Conservation (phyloP, 192 early-diverging fungal species). For the Gamsiella multidivaricata region DNA sequence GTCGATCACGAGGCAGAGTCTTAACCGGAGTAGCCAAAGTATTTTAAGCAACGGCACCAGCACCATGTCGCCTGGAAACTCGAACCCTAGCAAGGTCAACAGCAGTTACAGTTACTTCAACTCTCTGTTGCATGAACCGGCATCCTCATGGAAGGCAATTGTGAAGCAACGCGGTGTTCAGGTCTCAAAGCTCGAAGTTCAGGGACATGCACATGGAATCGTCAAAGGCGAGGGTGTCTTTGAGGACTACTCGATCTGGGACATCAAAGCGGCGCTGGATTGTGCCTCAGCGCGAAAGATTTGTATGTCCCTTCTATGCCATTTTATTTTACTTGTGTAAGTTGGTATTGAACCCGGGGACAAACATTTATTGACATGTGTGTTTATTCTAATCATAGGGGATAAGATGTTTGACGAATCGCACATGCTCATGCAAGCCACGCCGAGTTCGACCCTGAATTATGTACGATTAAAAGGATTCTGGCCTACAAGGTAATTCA, state of each 20-base stretch:
- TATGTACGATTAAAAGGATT: conserved; percentile 58
- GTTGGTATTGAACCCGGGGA: neutral
- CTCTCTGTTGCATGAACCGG: conserved; percentile 42
- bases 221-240: conserved; percentile 54
- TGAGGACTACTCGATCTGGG: conserved; percentile 60
- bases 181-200: conserved; percentile 43
- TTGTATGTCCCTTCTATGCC: conserved; percentile 31
- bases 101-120: conserved; percentile 43
- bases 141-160: conserved; percentile 42
- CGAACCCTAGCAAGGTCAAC: conserved; percentile 48
- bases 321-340: neutral
- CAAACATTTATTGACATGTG: neutral
- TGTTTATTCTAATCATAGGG: conserved; percentile 34
- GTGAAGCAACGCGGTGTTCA: conserved; percentile 37
- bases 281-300: conserved; percentile 52
- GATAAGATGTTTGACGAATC: conserved; percentile 58
- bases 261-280: conserved; percentile 59
- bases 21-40: conserved; percentile 35
- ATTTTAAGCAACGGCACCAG: conserved; percentile 42
- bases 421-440: conserved; percentile 45
- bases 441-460: conserved; percentile 52
- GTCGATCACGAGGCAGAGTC: conserved; percentile 39
- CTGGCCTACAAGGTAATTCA: conserved; percentile 61
- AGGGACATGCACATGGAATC: conserved; percentile 52
- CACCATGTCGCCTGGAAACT: conserved; percentile 34